Conservation (phyloP, 176 grass and related monocot species). For the Aegilops speltoides region DNA sequence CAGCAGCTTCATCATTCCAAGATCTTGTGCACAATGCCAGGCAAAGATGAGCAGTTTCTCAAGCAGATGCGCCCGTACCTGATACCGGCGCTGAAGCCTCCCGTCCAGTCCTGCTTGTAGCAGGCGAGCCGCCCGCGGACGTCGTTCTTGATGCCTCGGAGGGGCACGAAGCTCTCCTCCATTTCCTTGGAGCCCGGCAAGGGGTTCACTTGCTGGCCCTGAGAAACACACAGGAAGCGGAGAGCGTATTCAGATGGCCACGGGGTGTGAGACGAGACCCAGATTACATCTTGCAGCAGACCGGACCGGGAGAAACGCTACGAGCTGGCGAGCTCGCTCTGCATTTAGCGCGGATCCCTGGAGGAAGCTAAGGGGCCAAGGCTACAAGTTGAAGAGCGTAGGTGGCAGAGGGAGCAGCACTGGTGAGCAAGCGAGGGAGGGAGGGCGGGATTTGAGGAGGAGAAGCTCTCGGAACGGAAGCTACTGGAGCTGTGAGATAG, state of each 20-base stretch:
- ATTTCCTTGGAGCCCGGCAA: slow-evolving; percentile 31
- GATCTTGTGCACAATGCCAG: slow-evolving; percentile 30
- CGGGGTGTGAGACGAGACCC: slow-evolving; percentile 8
- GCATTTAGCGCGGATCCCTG: slow-evolving; percentile 58
- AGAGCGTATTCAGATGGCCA: slow-evolving; percentile 34
- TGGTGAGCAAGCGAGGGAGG: not conserved
- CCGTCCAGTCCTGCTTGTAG: slow-evolving; percentile 97
- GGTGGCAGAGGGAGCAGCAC: not conserved
- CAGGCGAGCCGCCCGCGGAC: slow-evolving; percentile 70
- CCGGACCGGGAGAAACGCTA: slow-evolving; percentile 26
- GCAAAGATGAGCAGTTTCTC: too few relatives aligned
- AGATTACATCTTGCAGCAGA: slow-evolving; percentile 56
- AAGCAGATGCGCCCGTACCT: slow-evolving; percentile 42
- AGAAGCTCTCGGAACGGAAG: slow-evolving; percentile 14
- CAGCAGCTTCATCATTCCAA: slow-evolving; percentile 11
- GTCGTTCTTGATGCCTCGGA: slow-evolving; percentile 87
- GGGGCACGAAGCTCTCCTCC: slow-evolving; percentile 91
- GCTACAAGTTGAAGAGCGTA: slow-evolving; percentile 29
- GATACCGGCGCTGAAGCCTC: slow-evolving; percentile 78
- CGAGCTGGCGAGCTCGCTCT: not conserved
- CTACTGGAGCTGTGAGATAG: slow-evolving; percentile 18
- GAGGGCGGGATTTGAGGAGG: not conserved
- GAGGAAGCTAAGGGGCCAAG: not conserved
- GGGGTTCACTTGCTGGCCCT: slow-evolving; percentile 7
- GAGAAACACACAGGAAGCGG: slow-evolving; percentile 34